These are phyloP conservation scores for Brettanomyces anomalus DNA, from an alignment of 805 yeast species.

Conservation along the genomic window DNA sequence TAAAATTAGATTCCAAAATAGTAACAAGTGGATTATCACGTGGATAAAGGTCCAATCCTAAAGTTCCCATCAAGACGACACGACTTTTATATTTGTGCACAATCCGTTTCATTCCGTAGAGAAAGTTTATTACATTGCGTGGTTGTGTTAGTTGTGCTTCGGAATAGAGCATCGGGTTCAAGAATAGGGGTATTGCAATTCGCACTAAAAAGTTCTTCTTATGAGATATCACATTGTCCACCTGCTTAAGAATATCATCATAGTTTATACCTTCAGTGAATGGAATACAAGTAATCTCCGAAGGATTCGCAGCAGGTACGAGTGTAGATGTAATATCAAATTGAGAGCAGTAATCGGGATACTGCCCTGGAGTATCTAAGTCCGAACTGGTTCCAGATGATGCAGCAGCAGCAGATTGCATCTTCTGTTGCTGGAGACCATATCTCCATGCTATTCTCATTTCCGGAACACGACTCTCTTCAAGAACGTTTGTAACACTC, in stretches of 20 bases:
- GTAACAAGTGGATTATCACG: conserved; percentile 38
- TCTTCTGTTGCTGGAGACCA: conserved; percentile 36
- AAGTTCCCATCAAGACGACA: conserved; percentile 41
- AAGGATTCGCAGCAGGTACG: conserved; percentile 53
- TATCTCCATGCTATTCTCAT: conserved; percentile 94
- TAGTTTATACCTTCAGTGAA: conserved; percentile 14
- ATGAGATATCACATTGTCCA: conserved; percentile 32
- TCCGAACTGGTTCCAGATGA: conserved; percentile 1
- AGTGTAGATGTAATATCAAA: conserved; percentile 73
- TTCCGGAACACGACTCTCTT: conserved; percentile 29
- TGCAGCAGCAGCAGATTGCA: conserved; percentile 6
- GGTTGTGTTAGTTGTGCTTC: conserved; percentile 31
- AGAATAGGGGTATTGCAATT: conserved; percentile 63
- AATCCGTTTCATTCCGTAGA: conserved; percentile 49
- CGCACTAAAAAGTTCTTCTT: conserved; percentile 47
- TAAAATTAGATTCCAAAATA: conserved; percentile 42
- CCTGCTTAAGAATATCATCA: conserved; percentile 27
- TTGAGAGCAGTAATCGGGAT: conserved; percentile 50
- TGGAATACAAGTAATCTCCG: conserved; percentile 53
- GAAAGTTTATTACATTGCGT: conserved; percentile 44
- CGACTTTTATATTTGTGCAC: conserved; percentile 33
- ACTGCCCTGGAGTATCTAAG: conserved; percentile 23
- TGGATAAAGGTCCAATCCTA: conserved; percentile 61
- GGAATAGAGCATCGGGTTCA: conserved; percentile 69
- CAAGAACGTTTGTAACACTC: conserved; percentile 58